Evolutionary conservation across 345 rosid species (phyloP).

Genomic region (Pistacia atlantica): DNA sequence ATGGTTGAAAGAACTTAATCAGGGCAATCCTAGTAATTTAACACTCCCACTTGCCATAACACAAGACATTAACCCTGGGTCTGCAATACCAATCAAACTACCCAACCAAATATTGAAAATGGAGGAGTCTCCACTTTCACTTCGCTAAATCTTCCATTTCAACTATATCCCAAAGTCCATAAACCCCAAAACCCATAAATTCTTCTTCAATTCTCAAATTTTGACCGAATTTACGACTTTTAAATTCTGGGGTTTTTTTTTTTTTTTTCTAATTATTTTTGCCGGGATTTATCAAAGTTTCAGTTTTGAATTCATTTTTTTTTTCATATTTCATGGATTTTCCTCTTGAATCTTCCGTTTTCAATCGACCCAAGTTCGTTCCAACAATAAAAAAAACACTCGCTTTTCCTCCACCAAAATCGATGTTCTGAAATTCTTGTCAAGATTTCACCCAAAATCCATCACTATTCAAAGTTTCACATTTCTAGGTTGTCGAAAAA

Average conservation of each 20-base stretch:
- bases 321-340: constrained; percentile 30
- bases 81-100: not conserved
- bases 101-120: not conserved
- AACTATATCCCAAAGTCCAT: not conserved
- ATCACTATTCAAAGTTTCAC: constrained; percentile 25
- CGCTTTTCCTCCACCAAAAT: constrained; percentile 30
- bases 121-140: not conserved
- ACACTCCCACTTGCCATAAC: not conserved
- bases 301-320: not conserved
- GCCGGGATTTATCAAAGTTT: not conserved
- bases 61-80: not conserved
- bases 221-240: not conserved
- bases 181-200: not conserved
- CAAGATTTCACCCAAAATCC: constrained; percentile 25
- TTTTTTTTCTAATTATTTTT: not conserved
- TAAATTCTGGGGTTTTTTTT: not conserved
- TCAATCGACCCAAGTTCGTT: constrained; percentile 41
- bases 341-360: constrained; percentile 51
- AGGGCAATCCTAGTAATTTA: no score
- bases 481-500: constrained; percentile 21
- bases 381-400: constrained; percentile 28
- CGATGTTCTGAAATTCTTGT: constrained; percentile 36
- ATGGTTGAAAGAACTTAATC: no score
- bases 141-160: not conserved
- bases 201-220: not conserved